Conservation (phyloP, 352 stramenopile species). For the Pythium graminicola region DNA sequence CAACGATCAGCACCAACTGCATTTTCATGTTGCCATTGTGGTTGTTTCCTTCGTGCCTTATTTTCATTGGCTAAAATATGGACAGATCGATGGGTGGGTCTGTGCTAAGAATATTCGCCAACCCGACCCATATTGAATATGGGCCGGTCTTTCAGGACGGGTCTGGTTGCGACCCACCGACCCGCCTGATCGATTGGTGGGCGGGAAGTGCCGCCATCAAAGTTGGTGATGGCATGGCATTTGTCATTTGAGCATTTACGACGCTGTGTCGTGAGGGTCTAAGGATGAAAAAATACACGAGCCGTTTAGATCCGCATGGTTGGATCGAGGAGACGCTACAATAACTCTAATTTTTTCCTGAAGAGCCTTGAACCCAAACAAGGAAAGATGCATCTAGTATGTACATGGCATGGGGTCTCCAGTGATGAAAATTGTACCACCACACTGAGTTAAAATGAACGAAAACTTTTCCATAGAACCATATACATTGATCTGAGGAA, state of each 20-base stretch:
- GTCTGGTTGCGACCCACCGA: too few species aligned
- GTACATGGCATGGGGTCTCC: conserved; percentile 23
- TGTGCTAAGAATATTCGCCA: too few species aligned
- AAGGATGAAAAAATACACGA: conserved; percentile 74
- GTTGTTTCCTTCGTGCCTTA: too few species aligned
- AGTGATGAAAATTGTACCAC: conserved; percentile 64
- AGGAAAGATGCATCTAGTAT: conserved; percentile 5
- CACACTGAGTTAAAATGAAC: conserved; percentile 64
- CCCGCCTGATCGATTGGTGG: conserved; percentile 2
- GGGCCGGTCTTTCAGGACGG: too few species aligned
- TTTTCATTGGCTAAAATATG: too few species aligned
- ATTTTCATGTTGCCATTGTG: too few species aligned
- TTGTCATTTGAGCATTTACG: too few species aligned
- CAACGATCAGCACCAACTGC: too few species aligned
- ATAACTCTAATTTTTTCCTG: conserved; percentile 86
- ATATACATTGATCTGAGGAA: conserved; percentile 50
- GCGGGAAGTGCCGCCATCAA: not conserved
- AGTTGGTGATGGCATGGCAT: not conserved
- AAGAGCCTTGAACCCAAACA: conserved; percentile 28
- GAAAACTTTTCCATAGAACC: conserved; percentile 71
- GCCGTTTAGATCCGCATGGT: conserved; percentile 26
- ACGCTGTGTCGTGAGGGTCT: conserved; percentile 42
- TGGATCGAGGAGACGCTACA: conserved; percentile 40
- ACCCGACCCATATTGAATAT: too few species aligned
- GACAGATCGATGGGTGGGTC: too few species aligned